Conservation (phyloP, 371 early-diverging fungal species). For the Syncephalis fuscata region DNA sequence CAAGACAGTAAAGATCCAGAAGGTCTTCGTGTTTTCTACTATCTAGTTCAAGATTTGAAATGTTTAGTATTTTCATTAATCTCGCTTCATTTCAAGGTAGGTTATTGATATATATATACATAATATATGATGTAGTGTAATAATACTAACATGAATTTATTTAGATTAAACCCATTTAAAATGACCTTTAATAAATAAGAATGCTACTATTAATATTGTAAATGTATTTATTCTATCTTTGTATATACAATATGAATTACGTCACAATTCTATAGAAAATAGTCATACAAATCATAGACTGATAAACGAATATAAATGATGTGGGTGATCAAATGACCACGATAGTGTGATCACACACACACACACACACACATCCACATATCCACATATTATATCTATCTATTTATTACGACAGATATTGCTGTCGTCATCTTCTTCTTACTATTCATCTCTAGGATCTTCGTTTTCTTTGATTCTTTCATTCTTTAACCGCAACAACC, state of each 20-base stretch:
- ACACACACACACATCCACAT: too few relatives aligned
- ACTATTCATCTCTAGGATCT: neutral
- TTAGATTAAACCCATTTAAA: conserved; percentile 26
- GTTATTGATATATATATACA: neutral
- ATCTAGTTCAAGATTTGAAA: conserved; percentile 93
- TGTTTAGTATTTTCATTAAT: conserved; percentile 89
- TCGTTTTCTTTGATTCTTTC: neutral
- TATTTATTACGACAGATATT: too few relatives aligned
- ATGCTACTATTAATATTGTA: neutral
- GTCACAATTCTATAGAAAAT: too few relatives aligned
- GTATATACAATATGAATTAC: too few relatives aligned
- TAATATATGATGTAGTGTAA: neutral
- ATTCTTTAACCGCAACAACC: neutral
- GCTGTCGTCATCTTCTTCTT: too few relatives aligned
- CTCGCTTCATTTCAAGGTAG: conserved; percentile 90
- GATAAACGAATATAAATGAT: too few relatives aligned
- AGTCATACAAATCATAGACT: too few relatives aligned
- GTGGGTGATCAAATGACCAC: too few relatives aligned
- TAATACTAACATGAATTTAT: neutral
- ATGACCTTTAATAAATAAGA: neutral
- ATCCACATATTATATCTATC: too few relatives aligned
- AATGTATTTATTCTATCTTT: too few relatives aligned
- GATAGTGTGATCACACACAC: too few relatives aligned
- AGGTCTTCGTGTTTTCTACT: conserved; percentile 86
- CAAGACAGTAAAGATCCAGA: conserved; percentile 84